Evolutionary conservation across 495 filamentous ascomycete species (phyloP), one percentile per base, ranked within the genome.

Genomic region (Oidiodendron maius): DNA sequence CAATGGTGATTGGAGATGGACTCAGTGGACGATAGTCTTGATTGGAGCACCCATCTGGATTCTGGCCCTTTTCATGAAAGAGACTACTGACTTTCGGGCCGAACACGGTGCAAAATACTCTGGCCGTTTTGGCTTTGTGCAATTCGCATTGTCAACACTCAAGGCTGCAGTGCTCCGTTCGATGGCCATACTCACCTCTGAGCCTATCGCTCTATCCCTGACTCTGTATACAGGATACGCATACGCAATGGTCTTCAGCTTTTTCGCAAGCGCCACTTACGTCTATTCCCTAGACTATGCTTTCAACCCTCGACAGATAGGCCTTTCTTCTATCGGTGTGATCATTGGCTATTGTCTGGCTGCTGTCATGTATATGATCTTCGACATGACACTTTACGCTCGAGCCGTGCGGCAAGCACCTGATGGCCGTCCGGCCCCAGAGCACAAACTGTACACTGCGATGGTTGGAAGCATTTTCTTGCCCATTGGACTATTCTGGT

Each of bases 1-100:
- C 74, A 13, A 82, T 71, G 47, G 53, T 26, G 34, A 56, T 5
- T 87, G 84, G 84, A 72, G 83, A 28, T 89, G 80, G 78, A 69
- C 77, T 18, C 86, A 87, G 67, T 78, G 77, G 65, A 67, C 75
- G 5, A 77, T 78, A 8, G 74, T 80, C 1, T 82, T 88, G 16
- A 53, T 57, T 16, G 50, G 46, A 4, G 50, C 55, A n/a, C 55
- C 55, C 1, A 46, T 53, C 4, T 9, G 40, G 2, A 13, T 53
- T 17, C 6, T 26, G 12, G 23, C 55, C 16, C 12, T 46, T 4
- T 57, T 57, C 43, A 50, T 57, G 55, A 18, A 50, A 38, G 55
- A 57, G 28, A 57, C 50, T 1, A 50, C 28, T 22, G 46, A 53
- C 22, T 20, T 25, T n/a, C 43, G 55, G 22, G 53, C 53, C 20